Evolutionary conservation across 371 early-diverging fungal species (phyloP).

Genomic region (Conidiobolus incongruus): DNA sequence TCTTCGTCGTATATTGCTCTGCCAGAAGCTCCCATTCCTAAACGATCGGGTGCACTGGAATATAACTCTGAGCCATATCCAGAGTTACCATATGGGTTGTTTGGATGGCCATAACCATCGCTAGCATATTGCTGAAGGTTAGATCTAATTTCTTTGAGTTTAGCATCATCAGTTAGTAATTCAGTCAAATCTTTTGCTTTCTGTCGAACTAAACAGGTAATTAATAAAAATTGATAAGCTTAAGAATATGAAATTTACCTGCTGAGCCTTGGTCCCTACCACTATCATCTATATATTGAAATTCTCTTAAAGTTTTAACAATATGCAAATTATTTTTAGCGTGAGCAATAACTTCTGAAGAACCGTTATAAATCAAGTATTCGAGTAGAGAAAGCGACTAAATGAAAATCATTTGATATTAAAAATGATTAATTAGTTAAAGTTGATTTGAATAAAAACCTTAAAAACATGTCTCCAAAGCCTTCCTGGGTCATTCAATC

Average conservation of each 20-base stretch:
- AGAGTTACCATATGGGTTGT: too few relatives aligned
- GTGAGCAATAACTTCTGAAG: constrained; percentile 70
- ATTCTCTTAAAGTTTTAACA: constrained; percentile 87
- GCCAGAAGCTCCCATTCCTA: too few relatives aligned
- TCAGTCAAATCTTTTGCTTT: constrained; percentile 79
- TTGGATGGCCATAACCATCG: constrained; percentile 12
- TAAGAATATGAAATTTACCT: constrained; percentile 15
- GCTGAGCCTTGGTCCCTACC: constrained; percentile 77
- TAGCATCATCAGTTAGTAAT: constrained; percentile 53
- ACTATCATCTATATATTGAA: constrained; percentile 80
- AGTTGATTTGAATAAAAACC: constrained; percentile 14
- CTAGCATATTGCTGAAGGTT: constrained; percentile 32
- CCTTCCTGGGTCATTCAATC: constrained; percentile 89
- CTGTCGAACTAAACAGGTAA: constrained; percentile 44
- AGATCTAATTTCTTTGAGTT: constrained; percentile 50
- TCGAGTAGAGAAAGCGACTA: constrained; percentile 34
- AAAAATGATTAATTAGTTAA: not conserved
- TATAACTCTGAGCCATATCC: too few relatives aligned
- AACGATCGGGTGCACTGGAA: too few relatives aligned
- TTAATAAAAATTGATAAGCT: not conserved
- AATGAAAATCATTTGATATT: not conserved
- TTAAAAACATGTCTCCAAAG: constrained; percentile 97
- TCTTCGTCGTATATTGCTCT: constrained; percentile 40
- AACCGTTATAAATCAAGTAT: constrained; percentile 56
- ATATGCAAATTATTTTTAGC: constrained; percentile 74